Conservation (phyloP, 2,329 filamentous ascomycete species). For the Dissoconium aciculare region DNA sequence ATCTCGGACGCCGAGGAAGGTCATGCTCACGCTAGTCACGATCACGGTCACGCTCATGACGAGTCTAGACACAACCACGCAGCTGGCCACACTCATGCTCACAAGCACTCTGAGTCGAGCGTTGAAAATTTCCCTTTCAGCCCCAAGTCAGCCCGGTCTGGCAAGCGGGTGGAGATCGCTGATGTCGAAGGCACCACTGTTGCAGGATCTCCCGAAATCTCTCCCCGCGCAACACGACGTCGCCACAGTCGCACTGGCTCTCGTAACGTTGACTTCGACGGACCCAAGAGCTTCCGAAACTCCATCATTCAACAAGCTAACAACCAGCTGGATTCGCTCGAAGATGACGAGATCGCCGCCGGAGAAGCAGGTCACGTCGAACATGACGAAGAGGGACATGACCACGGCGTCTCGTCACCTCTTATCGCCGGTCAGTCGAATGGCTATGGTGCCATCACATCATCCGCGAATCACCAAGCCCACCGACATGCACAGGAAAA, state of each 20-base stretch:
- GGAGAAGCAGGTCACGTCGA: slow-evolving; percentile 17
- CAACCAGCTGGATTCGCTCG: slow-evolving; percentile 32
- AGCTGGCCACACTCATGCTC: slow-evolving; percentile 31
- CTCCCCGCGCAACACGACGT: slow-evolving; percentile 38
- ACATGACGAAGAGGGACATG: slow-evolving; percentile 20
- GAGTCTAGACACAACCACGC: slow-evolving; percentile 7
- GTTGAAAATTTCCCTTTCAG: too few species aligned
- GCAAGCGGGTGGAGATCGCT: neutral
- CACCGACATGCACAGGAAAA: slow-evolving; percentile 69
- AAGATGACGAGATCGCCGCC: slow-evolving; percentile 39
- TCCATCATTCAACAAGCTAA: slow-evolving; percentile 73
- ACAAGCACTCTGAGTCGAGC: slow-evolving; percentile 26
- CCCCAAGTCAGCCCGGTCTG: neutral
- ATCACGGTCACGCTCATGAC: slow-evolving; percentile 41
- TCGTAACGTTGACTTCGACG: slow-evolving; percentile 46
- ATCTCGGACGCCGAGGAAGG: slow-evolving; percentile 37
- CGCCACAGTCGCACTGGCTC: slow-evolving; percentile 48
- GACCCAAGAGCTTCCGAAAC: slow-evolving; percentile 79
- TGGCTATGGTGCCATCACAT: slow-evolving; percentile 17
- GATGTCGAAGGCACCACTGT: slow-evolving; percentile 20
- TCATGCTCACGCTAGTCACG: slow-evolving; percentile 33
- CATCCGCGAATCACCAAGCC: slow-evolving; percentile 26
- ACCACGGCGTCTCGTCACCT: slow-evolving; percentile 18
- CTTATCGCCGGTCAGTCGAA: slow-evolving; percentile 23
- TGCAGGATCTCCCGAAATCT: slow-evolving; percentile 13